Conservation (phyloP, 2,329 filamentous ascomycete species). For the Penicillium sp. region DNA sequence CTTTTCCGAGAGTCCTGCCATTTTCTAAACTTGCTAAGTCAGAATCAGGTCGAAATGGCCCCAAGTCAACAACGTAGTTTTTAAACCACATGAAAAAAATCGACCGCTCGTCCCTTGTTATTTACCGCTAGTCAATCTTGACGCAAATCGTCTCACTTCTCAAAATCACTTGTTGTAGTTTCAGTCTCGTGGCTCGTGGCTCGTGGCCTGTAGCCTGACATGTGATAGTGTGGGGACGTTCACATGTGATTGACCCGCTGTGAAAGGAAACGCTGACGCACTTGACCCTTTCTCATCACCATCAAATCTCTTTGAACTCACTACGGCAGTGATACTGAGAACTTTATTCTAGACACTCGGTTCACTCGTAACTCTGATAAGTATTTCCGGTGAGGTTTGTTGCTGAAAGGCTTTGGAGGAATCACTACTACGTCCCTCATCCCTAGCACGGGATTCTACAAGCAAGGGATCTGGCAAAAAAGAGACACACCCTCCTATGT, state of each 20-base stretch:
- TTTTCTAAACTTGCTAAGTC: background rate
- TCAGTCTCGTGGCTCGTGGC: constrained; percentile 13
- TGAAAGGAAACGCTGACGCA: background rate
- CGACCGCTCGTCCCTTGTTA: no score
- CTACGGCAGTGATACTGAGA: background rate
- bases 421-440: background rate
- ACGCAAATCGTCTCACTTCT: no score
- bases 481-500: background rate
- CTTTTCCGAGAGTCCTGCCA: background rate
- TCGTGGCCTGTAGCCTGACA: constrained; percentile 9
- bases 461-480: background rate
- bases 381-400: background rate
- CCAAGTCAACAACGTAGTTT: background rate
- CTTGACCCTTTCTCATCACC: background rate
- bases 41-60: background rate
- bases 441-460: constrained; percentile 2
- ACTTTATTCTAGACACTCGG: background rate
- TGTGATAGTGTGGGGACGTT: constrained; percentile 27
- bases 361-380: background rate
- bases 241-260: constrained; percentile 26
- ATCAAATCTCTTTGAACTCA: background rate
- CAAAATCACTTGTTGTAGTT: background rate
- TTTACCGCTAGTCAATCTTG: no score
- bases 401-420: background rate
- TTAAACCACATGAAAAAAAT: background rate